Base-by-base conservation (phyloP, 164 flowering plant species). In the Aristolochia contorta region DNA sequence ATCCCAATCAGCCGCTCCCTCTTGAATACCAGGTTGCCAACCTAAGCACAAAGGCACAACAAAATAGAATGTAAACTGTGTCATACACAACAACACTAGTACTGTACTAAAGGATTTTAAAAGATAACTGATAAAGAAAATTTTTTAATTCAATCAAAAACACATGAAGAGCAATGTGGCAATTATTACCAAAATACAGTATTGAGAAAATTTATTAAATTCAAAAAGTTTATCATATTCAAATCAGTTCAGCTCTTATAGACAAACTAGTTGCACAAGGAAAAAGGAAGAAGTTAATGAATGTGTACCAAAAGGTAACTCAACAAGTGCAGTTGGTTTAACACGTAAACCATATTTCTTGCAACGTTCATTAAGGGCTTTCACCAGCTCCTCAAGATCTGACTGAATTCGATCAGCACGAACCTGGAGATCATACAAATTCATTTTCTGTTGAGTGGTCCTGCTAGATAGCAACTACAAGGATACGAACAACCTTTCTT, bases 1-100 rank as follows among this genome's bases (percentile, higher is more conserved):
- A 79, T 93, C 91, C 99, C 97, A 93, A 65, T 79, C 82, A 72
- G 95, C 87, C 54, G 92, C 94, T 25, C 80, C 84, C 71, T 78
- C 92, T 72, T 79, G 90, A 67, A 88, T 75, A 52, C 97, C 99
- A 75, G 89, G 73, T 67, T 75, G 65, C 65, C 65, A 62, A 62
- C 65, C 65, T 62, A 37, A 47, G 22, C 7, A 23, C 6, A 45
- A 23, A 18, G 20, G 25, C 16, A 4, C 6, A 22, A 43, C 1
- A 45, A 21, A 58, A 45, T 12, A 49, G 7, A 20, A 18, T 49
- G 22, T 18, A 18, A 49, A 6, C 53, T 49, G 51, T 15, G 33
- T 32, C 51, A 48, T 49, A 5, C 19, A 49, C n/a, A 15, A 49
- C 4, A 49, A 16, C 6, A 21, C 10, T 21, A 15, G 20, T 27